Evolutionary conservation across 345 rosid genomes (phyloP), one percentile per base, ranked within the genome.

Genomic region (Syzygium aqueum): DNA sequence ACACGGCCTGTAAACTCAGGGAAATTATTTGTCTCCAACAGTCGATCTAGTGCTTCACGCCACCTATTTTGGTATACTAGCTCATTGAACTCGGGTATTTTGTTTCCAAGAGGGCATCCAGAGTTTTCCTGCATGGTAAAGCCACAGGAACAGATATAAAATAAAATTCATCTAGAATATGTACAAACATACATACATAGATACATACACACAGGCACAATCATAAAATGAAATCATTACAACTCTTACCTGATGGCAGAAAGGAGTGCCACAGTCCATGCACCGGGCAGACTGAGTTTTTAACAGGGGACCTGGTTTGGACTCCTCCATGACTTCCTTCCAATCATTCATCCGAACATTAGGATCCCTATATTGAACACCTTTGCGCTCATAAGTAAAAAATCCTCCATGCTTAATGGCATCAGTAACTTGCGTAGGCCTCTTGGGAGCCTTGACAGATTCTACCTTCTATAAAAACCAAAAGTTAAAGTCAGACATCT

Each of bases 201-300:
- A 7, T 22, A 40, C 25, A 27, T 21, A 51, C 1, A 14, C 50
- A 51, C 25, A 33, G 49, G 25, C 22, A 27, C 17, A 8, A 19
- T 46, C 10, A 86, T 51, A 33, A 86, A 85, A 15, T 37, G 19
- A 90, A 27, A 43, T 46, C 33, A 28, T 51, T 50, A 77, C 63
- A 84, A 85, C 46, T 30, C 86, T 86, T 88, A 93, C 99, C 98
- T 98, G 99, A 88, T 98, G 99, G 92, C 99, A 98, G 93, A 96
- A 98, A 84, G 99, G 99, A 87, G 99, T 98, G 54, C 99, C 99
- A 90, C 99, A 98, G 88, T 96, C 99, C 99, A 98, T 98, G 92
- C 99, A 98, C 85, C 99, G 98, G 67, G 99, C 99, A 28, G 99
- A 94, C 89, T 98, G 99, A 7, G 99, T 98, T 77, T 92, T 98